phyloP scores from a whole-genome alignment of 2,329 filamentous ascomycete species.

The Dryadomyces quercus-mongolicae region DNA sequence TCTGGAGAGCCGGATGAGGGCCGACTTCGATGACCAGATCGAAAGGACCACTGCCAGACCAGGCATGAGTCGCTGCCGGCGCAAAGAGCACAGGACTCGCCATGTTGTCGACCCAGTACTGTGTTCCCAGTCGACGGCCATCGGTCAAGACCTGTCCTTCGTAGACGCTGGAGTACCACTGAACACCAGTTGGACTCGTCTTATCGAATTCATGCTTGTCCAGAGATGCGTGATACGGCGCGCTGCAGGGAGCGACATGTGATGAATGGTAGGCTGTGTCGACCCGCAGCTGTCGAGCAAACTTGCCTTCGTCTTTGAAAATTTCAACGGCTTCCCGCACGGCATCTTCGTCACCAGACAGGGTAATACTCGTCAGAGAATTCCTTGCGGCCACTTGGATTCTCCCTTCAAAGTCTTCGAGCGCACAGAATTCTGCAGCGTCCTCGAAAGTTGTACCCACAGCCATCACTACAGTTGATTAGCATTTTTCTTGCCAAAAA shows the following conservation, averaged over 20 bases:
- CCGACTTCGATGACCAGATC: conserved; percentile 16
- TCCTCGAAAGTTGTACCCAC: conserved; percentile 6
- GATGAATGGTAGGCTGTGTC: conserved; percentile 29
- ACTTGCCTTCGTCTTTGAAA: conserved; percentile 14
- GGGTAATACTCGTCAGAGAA: not conserved
- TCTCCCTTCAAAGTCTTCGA: not conserved
- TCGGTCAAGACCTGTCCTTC: not conserved
- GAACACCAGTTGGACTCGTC: not conserved
- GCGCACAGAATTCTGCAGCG: not conserved
- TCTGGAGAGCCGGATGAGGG: conserved; percentile 15
- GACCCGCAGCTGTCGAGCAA: conserved; percentile 21
- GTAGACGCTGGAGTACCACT: not conserved
- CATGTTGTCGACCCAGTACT: conserved; percentile 1
- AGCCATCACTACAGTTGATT: conserved; percentile 7
- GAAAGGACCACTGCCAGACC: not conserved
- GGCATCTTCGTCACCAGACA: conserved; percentile 16
- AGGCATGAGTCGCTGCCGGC: conserved; percentile 7
- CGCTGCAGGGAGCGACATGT: conserved; percentile 19
- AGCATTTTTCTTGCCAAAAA: too few species aligned
- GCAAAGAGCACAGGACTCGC: not conserved
- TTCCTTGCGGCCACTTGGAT: not conserved
- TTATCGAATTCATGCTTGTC: not conserved
- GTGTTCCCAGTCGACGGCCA: not conserved
- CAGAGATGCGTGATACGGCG: conserved; percentile 3
- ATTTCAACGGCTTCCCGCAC: conserved; percentile 14